Evolutionary conservation across 176 grass and related monocot species (phyloP).

Genomic region (Dactylis glomerata): DNA sequence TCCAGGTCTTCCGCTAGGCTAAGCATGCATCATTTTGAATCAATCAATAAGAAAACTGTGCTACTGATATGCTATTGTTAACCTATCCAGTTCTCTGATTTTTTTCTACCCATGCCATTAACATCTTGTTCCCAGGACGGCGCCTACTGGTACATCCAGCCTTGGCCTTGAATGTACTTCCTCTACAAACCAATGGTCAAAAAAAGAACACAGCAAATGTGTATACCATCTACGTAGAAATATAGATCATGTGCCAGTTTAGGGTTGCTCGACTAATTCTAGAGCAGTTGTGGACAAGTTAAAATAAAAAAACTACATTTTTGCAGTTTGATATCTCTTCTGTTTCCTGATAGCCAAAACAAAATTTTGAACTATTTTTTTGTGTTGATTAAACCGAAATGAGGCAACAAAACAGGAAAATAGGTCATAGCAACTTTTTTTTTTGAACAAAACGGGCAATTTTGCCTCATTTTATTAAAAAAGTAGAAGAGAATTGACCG

Average conservation of each 20-base stretch:
- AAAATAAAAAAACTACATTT: background rate
- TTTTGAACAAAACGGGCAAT: too few relatives aligned
- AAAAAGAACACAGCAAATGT: background rate
- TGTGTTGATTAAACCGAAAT: background rate
- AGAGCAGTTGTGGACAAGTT: background rate
- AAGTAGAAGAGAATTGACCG: too few relatives aligned
- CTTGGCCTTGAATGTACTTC: background rate
- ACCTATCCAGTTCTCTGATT: background rate
- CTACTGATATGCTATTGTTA: background rate
- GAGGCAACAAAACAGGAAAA: background rate
- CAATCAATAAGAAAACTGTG: background rate
- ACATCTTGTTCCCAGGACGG: background rate
- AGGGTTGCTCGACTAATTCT: background rate
- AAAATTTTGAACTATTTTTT: background rate
- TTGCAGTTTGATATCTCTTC: background rate
- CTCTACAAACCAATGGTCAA: background rate
- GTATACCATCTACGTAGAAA: background rate
- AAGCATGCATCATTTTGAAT: background rate
- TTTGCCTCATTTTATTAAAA: too few relatives aligned
- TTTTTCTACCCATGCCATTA: background rate
- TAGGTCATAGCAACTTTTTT: background rate
- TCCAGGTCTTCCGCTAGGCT: background rate
- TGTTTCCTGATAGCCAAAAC: background rate
- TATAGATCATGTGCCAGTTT: background rate
- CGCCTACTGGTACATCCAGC: background rate